Evolutionary conservation across 116 monocot genomes (phyloP), one percentile per base, ranked within the genome.

Genomic region (Papilionanthe hybrid): DNA sequence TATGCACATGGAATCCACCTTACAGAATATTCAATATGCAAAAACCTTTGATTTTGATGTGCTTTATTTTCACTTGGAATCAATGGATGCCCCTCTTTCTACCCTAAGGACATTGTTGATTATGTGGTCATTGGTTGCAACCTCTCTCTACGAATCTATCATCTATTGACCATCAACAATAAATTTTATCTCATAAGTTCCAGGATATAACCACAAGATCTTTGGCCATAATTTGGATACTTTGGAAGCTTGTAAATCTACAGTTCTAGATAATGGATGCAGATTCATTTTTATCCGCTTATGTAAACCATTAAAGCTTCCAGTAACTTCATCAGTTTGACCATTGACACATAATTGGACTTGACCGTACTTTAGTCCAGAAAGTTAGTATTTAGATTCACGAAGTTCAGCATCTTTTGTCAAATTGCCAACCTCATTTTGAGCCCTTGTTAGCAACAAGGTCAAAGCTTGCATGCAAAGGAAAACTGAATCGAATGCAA

Each of bases 151-250:
- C 19, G 86, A 49, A 86, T 95, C 95, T 55, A 84, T 77, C 79
- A 32, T 89, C 95, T 93, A 95, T 11, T 83, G 72, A 41, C 93
- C 93, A 86, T 95, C 93, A 72, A 93, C 93, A 63, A 95, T 77
- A 66, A 95, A 95, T 72, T 95, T 95, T 65, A 95, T 89, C 95
- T 95, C n/a, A n/a, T n/a, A n/a, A n/a, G n/a, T n/a, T n/a, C n/a
- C n/a, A n/a, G n/a, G n/a, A n/a, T n/a, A n/a, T n/a, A n/a, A n/a
- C n/a, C n/a, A n/a, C n/a, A n/a, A n/a, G n/a, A n/a, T n/a, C n/a
- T n/a, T n/a, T n/a, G n/a, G n/a, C n/a, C n/a, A n/a, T n/a, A n/a
- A n/a, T n/a, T n/a, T n/a, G n/a, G n/a, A n/a, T n/a, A n/a, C n/a
- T n/a, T n/a, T n/a, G n/a, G 78, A 75, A 42, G 30, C 77, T 78